Base-by-base conservation (phyloP, 805 yeast genomes). In the Naumovozyma baii region DNA sequence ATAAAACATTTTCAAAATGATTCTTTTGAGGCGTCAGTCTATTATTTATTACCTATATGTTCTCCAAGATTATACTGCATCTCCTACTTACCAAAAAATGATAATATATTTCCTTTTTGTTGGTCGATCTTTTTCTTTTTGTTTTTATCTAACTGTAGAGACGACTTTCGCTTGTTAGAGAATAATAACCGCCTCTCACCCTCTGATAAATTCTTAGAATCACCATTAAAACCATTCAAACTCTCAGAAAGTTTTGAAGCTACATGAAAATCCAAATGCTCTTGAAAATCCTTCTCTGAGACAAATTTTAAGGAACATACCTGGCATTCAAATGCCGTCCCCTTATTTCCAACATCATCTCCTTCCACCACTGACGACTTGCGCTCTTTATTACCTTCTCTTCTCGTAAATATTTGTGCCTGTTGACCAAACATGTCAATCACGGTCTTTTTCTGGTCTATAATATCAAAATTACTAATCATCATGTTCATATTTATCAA, bases 201-300 rank as follows among this genome's bases (percentile, higher is more conserved):
- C 8, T 49, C 33, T 1, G 62, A 49, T 5, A 56, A 38, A 25
- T 40, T 44, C 16, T 40, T 38, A 3, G 62, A 57, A 31, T 50
- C 43, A 26, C 52, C 51, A 2, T 40, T 49, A 1, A 47, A 49
- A 5, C 68, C 67, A 47, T 72, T 71, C 22, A 70, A 41, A 33
- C 57, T 62, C 39, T 66, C 64, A 1, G 76, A 72, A 5, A 76
- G 55, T 16, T 69, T 70, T 36, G 68, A 40, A 0, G 82, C 82
- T 33, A 65, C 51, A 46, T 76, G 82, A 44, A 56, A 75, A 51
- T 76, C 83, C 33, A 61, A 59, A 50, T 76, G 83, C 43, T 76
- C 82, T 26, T 46, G 45, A 26, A 49, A 49, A 2, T 42, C 49
- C 18, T 43, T 44, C 7, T 39, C 41, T 28, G 34, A 33, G 0